A percentile compares a stretch with the other conserved stretches of the same genome.
Evolutionary conservation across 2,329 filamentous ascomycete species (phyloP).

Genomic region (Fusarium longipes): DNA sequence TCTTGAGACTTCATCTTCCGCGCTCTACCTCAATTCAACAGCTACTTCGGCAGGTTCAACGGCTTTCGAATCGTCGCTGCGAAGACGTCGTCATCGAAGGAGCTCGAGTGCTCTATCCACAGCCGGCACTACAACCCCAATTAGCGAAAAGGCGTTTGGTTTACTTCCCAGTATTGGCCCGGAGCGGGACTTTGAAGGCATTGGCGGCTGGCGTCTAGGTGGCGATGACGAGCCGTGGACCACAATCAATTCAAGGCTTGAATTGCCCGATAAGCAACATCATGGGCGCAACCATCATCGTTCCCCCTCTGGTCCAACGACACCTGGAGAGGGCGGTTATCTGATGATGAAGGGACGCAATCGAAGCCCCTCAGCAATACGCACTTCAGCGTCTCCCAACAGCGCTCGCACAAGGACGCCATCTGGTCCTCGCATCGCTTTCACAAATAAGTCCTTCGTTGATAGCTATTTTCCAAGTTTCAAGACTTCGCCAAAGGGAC

Average conservation of each 20-base stretch:
- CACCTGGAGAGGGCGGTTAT: conserved; percentile 55
- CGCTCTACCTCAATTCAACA: conserved; percentile 10
- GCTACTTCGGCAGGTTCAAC: conserved; percentile 35
- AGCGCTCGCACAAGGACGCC: conserved; percentile 62
- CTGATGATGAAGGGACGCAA: conserved; percentile 58
- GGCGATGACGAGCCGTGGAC: conserved; percentile 61
- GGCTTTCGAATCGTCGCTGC: conserved; percentile 32
- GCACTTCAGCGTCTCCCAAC: conserved; percentile 54
- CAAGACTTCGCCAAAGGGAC: conserved; percentile 48
- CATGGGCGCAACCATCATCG: conserved; percentile 56
- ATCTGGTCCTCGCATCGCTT: conserved; percentile 53
- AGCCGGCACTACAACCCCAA: conserved; percentile 49
- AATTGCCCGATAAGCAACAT: conserved; percentile 58
- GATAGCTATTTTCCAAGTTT: conserved; percentile 59
- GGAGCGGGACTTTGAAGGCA: conserved; percentile 68
- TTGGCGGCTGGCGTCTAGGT: conserved; percentile 67
- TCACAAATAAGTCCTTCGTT: conserved; percentile 43
- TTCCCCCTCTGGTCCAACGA: conserved; percentile 55
- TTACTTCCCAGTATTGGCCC: conserved; percentile 62
- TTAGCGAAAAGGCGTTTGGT: conserved; percentile 53
- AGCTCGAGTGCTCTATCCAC: conserved; percentile 52
- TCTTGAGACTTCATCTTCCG: conserved; percentile 16
- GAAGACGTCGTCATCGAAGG: conserved; percentile 50
- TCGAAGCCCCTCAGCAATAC: conserved; percentile 51
- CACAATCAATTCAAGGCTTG: conserved; percentile 63